phyloP scores from a whole-genome alignment of 1,284 basidiomycete species.

The Tylopilus sp. region DNA sequence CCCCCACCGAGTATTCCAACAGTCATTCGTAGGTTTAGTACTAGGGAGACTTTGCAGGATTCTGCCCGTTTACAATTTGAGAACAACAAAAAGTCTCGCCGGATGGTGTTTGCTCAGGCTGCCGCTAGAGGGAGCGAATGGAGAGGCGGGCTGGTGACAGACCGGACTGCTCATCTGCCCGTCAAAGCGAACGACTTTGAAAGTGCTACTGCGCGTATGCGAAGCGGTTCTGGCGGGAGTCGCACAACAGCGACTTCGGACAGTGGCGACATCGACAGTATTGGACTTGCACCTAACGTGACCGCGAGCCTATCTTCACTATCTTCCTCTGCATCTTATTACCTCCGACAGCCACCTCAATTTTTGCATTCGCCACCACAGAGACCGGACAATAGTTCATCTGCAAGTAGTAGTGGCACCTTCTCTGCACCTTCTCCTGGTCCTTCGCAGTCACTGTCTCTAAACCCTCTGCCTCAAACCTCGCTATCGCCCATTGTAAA shows the following conservation, averaged over 20 bases:
- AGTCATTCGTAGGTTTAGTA: slow-evolving; percentile 49
- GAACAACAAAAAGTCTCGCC: slow-evolving; percentile 68
- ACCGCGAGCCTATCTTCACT: slow-evolving; percentile 48
- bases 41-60: slow-evolving; percentile 70
- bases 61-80: slow-evolving; percentile 73
- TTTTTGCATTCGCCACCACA: slow-evolving; percentile 42
- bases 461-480: slow-evolving; percentile 35
- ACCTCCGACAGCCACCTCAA: slow-evolving; percentile 54
- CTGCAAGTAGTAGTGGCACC: slow-evolving; percentile 44
- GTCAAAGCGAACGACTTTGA: slow-evolving; percentile 38
- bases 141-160: slow-evolving; percentile 39
- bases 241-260: slow-evolving; percentile 71
- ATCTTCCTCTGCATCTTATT: slow-evolving; percentile 40
- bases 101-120: slow-evolving; percentile 64
- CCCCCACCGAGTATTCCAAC: slow-evolving; percentile 8
- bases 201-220: slow-evolving; percentile 48
- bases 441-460: slow-evolving; percentile 37
- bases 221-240: slow-evolving; percentile 78
- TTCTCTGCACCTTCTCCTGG: slow-evolving; percentile 45
- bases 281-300: slow-evolving; percentile 36
- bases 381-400: slow-evolving; percentile 32
- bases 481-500: slow-evolving; percentile 68
- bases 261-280: slow-evolving; percentile 59
- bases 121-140: slow-evolving; percentile 61
- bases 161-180: slow-evolving; percentile 40